Evolutionary conservation across 495 filamentous ascomycete genomes (phyloP).

Genomic region (Neurospora sp.): DNA sequence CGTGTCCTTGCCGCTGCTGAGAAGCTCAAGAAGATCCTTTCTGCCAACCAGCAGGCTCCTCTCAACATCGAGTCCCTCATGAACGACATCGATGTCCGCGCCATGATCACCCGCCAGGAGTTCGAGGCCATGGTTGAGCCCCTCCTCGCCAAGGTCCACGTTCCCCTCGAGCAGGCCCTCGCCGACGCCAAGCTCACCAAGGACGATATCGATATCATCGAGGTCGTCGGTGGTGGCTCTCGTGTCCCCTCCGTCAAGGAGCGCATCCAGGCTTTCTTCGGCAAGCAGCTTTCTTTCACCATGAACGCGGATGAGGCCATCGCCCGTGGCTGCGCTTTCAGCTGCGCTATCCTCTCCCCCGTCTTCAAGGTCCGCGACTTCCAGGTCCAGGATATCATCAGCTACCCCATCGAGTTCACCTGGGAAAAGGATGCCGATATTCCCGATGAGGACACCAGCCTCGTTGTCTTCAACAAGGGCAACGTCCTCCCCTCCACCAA

Average conservation of each 20-base stretch:
- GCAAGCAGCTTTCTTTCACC: conserved; percentile 87
- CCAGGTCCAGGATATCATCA: conserved; percentile 91
- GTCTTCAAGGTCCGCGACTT: conserved; percentile 99
- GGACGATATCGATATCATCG: conserved; percentile 89
- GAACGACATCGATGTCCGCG: conserved; percentile 88
- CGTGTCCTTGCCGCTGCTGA: conserved; percentile 82
- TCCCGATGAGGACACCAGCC: conserved; percentile 94
- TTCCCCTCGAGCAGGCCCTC: conserved; percentile 80
- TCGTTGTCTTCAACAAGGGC: conserved; percentile 95
- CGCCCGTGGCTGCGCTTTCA: conserved; percentile 92
- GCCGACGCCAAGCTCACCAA: conserved; percentile 78
- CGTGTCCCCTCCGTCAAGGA: conserved; percentile 93
- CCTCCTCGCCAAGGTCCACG: conserved; percentile 61
- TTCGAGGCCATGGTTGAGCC: conserved; percentile 85
- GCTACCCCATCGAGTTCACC: conserved; percentile 97
- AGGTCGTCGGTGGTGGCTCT: conserved; percentile 90
- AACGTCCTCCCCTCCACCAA: conserved; percentile 98
- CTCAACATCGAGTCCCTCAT: conserved; percentile 97
- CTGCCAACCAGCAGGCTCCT: conserved; percentile 88
- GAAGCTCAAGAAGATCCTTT: conserved; percentile 98
- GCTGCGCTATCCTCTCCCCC: conserved; percentile 94
- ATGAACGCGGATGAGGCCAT: conserved; percentile 98
- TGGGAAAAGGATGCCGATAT: conserved; percentile 99
- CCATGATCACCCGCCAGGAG: conserved; percentile 88
- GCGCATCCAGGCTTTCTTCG: conserved; percentile 79